phyloP scores from a whole-genome alignment of 352 stramenopile species.

The Globisporangium takayamanum region DNA sequence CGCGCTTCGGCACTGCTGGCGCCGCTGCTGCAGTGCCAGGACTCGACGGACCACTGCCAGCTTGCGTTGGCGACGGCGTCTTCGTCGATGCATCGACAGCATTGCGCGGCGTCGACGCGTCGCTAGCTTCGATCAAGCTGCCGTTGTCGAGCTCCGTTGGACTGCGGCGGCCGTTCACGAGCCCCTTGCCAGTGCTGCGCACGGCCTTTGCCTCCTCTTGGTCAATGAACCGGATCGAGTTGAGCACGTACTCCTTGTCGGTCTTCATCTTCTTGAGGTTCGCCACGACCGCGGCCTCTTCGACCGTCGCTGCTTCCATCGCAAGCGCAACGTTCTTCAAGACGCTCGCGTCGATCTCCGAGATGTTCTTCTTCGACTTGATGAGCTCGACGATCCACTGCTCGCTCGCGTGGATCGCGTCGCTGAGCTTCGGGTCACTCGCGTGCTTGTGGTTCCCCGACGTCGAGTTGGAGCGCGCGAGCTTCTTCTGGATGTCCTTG shows the following conservation, averaged over 20 bases:
- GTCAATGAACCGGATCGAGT: conserved; percentile 87
- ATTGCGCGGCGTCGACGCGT: conserved; percentile 11
- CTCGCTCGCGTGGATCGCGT: conserved; percentile 71
- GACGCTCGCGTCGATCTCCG: conserved; percentile 64
- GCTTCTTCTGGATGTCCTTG: conserved; percentile 82
- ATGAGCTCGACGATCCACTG: conserved; percentile 86
- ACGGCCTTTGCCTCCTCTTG: conserved; percentile 87
- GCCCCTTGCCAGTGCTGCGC: conserved; percentile 69
- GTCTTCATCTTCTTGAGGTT: conserved; percentile 83
- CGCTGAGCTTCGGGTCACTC: conserved; percentile 46
- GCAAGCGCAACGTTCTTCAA: conserved; percentile 56
- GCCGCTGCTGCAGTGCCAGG: conserved; percentile 3
- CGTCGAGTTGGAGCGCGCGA: conserved; percentile 41
- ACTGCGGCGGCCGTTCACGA: conserved; percentile 9
- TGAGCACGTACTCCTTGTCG: conserved; percentile 87
- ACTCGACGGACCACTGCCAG: neutral
- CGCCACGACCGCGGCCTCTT: conserved; percentile 59
- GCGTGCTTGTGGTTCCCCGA: conserved; percentile 29
- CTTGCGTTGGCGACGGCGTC: conserved; percentile 26
- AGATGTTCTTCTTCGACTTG: conserved; percentile 84
- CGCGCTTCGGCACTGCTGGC: conserved; percentile 11
- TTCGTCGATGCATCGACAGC: neutral
- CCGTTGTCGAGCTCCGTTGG: conserved; percentile 23
- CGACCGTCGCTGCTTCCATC: conserved; percentile 38
- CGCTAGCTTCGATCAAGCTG: conserved; percentile 36